A percentile compares a stretch with the other conserved stretches of the same genome.
These are phyloP conservation scores for Cladorrhinum sp. DNA, from an alignment of 2,329 filamentous ascomycete species.

Conservation along the genomic window DNA sequence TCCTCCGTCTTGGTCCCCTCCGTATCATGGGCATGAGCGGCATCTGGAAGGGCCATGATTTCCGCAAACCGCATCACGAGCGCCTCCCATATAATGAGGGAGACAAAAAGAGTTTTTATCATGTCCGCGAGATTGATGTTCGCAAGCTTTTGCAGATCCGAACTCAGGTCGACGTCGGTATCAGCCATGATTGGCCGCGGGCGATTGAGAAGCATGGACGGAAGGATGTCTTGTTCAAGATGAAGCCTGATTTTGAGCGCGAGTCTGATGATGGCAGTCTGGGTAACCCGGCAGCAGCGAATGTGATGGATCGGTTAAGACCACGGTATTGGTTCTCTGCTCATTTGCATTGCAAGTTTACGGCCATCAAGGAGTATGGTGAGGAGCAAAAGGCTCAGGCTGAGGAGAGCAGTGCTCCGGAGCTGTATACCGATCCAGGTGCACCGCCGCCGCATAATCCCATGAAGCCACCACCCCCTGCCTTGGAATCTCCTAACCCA, in stretches of 20 bases:
- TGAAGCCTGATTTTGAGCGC: constrained; percentile 70
- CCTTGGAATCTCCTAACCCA: constrained; percentile 10
- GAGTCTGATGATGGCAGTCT: constrained; percentile 75
- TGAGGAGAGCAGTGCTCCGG: neutral
- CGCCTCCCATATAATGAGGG: constrained; percentile 76
- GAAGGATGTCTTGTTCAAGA: constrained; percentile 61
- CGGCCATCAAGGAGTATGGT: constrained; percentile 61
- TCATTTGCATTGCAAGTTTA: constrained; percentile 86
- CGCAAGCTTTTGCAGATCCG: constrained; percentile 80
- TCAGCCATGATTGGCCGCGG: constrained; percentile 95
- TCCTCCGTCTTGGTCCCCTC: constrained; percentile 77
- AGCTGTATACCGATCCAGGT: neutral
- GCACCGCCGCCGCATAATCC: neutral
- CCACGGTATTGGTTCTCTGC: constrained; percentile 91
- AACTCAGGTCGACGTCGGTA: constrained; percentile 84
- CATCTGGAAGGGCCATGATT: constrained; percentile 93
- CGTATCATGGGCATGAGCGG: constrained; percentile 88
- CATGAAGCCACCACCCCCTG: neutral
- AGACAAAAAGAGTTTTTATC: constrained; percentile 81
- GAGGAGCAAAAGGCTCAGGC: neutral
- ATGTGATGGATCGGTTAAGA: constrained; percentile 75
- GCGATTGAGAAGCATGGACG: constrained; percentile 79
- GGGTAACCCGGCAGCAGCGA: constrained; percentile 75
- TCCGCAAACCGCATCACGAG: constrained; percentile 78
- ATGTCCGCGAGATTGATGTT: constrained; percentile 85